These are phyloP conservation scores for Suillus brevipes DNA, from an alignment of 768 basidiomycete species.

Conservation along the genomic window DNA sequence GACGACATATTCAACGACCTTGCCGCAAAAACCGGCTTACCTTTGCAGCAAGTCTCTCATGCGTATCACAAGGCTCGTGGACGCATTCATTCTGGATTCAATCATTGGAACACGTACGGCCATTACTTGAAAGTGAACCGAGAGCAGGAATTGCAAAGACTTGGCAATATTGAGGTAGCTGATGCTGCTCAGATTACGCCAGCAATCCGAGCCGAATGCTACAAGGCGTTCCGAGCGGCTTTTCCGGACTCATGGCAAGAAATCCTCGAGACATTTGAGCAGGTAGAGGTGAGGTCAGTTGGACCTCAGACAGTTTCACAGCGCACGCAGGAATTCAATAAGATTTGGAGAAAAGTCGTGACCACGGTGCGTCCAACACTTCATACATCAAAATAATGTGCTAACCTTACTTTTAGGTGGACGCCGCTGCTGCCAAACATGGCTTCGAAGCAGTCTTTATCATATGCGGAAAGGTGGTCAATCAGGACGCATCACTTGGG, in stretches of 20 bases:
- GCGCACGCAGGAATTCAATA: not conserved
- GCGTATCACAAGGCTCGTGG: constrained; percentile 11
- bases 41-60: constrained; percentile 8
- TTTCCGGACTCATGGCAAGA: not conserved
- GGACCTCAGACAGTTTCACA: not conserved
- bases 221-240: not conserved
- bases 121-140: constrained; percentile 7
- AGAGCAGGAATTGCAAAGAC: constrained; percentile 5
- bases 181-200: not conserved
- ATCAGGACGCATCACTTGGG: not conserved
- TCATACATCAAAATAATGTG: too few species aligned
- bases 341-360: not conserved
- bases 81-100: not conserved
- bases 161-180: not conserved
- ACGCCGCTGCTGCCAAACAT: not conserved
- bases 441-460: not conserved
- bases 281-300: not conserved
- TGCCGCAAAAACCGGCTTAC: not conserved
- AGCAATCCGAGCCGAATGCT: not conserved
- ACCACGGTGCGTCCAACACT: too few species aligned
- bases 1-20: constrained; percentile 1
- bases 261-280: not conserved
- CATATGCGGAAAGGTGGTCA: not conserved
- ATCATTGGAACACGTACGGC: constrained; percentile 9
- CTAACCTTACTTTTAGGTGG: not conserved